Conservation (phyloP, 1,139 yeast genomes). For the Hyphopichia pseudoburtonii region DNA sequence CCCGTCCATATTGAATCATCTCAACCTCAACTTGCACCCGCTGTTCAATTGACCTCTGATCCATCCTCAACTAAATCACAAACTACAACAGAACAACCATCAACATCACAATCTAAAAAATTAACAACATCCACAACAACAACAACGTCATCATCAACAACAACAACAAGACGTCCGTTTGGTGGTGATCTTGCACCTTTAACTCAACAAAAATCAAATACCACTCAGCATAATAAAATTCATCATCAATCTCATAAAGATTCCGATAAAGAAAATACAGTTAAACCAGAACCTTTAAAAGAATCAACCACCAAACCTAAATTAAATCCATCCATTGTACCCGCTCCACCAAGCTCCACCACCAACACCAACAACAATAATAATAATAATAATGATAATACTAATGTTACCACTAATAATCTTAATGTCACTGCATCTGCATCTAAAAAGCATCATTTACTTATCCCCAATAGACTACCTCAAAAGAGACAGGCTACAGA, state of each 20-base stretch:
- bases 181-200: conserved; percentile 38
- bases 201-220: conserved; percentile 17
- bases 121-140: conserved; percentile 7
- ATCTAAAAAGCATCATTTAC: conserved; percentile 10
- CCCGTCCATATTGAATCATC: background rate
- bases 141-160: conserved; percentile 5
- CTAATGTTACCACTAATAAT: background rate
- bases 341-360: background rate
- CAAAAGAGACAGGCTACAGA: conserved; percentile 59
- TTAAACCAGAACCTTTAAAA: no score
- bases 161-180: conserved; percentile 28
- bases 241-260: conserved; percentile 1
- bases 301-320: background rate
- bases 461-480: conserved; percentile 47
- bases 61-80: conserved; percentile 5
- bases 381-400: background rate
- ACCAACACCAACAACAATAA: background rate
- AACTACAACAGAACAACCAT: conserved; percentile 19
- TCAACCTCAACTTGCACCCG: conserved; percentile 1
- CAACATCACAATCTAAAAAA: no score
- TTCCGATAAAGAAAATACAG: conserved; percentile 2
- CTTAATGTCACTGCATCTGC: conserved; percentile 6
- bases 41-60: conserved; percentile 5
- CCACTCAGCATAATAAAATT: background rate
- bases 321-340: background rate